phyloP scores from a whole-genome alignment of 768 basidiomycete species.

The Dictyophora rubrovolvata region DNA sequence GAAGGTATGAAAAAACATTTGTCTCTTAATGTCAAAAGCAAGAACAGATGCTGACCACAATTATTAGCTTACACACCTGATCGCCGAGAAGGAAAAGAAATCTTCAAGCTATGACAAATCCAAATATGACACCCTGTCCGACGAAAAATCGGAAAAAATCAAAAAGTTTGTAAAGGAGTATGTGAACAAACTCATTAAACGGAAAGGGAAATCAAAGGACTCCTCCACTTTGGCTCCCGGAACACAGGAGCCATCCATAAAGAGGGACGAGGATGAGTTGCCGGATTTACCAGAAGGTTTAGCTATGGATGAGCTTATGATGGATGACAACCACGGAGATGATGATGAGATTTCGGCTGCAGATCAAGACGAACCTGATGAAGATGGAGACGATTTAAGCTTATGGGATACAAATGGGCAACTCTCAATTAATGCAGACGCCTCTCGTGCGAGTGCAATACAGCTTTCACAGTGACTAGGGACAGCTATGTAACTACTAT shows the following conservation, averaged over 20 bases:
- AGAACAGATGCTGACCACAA: neutral
- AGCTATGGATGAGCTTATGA: neutral
- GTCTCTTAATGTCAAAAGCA: neutral
- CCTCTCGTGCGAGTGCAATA: no score
- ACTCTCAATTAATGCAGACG: neutral
- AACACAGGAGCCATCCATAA: neutral
- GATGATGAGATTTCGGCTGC: neutral
- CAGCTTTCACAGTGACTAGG: no score
- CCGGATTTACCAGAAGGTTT: neutral
- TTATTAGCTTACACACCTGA: slow-evolving; percentile 66
- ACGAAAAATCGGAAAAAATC: slow-evolving; percentile 83
- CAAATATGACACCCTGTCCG: slow-evolving; percentile 63
- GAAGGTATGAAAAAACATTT: slow-evolving; percentile 57
- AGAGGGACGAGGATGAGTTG: neutral
- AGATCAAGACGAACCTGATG: neutral
- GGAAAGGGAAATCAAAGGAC: slow-evolving; percentile 29
- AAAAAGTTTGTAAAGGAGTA: slow-evolving; percentile 92
- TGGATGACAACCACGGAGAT: neutral
- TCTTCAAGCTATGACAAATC: slow-evolving; percentile 67
- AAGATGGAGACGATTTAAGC: neutral
- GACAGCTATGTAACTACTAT: no score
- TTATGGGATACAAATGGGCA: neutral
- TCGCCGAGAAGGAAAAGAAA: slow-evolving; percentile 95
- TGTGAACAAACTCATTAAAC: slow-evolving; percentile 57
- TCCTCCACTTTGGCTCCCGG: neutral